Conservation (phyloP, 2,329 filamentous ascomycete genomes). For the Epichloe typhina region DNA sequence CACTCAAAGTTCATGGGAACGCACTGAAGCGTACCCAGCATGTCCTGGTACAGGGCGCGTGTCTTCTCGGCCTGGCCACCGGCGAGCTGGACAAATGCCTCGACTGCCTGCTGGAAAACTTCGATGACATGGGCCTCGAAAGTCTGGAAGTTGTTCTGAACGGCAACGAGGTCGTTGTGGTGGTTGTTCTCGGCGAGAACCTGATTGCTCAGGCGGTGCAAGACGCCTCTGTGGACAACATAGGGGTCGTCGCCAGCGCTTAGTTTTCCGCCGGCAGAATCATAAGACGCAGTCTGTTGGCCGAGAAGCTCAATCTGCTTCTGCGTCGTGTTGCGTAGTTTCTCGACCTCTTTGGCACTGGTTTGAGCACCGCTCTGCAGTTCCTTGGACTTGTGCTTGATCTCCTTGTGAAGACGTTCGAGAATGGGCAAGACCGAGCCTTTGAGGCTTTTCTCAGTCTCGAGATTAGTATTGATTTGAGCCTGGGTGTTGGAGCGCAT, state of each 20-base stretch:
- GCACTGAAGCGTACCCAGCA: slow-evolving; percentile 61
- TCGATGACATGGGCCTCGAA: slow-evolving; percentile 81
- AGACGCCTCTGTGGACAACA: slow-evolving; percentile 65
- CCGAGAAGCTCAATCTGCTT: slow-evolving; percentile 93
- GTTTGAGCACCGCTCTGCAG: slow-evolving; percentile 69
- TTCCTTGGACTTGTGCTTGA: slow-evolving; percentile 94
- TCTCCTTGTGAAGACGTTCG: slow-evolving; percentile 83
- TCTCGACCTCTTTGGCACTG: slow-evolving; percentile 81
- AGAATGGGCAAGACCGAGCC: slow-evolving; percentile 76
- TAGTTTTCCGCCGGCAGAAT: slow-evolving; percentile 60
- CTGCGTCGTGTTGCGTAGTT: slow-evolving; percentile 72
- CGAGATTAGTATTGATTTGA: slow-evolving; percentile 75
- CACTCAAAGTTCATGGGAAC: slow-evolving; percentile 84
- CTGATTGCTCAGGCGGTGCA: slow-evolving; percentile 80
- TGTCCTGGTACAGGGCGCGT: slow-evolving; percentile 70
- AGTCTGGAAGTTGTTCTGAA: slow-evolving; percentile 79
- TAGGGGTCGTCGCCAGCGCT: slow-evolving; percentile 74
- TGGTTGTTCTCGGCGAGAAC: slow-evolving; percentile 93
- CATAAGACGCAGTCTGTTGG: slow-evolving; percentile 68
- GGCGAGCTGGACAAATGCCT: slow-evolving; percentile 70
- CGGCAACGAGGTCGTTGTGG: slow-evolving; percentile 74
- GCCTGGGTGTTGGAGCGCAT: slow-evolving; percentile 86
- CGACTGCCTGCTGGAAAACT: slow-evolving; percentile 70
- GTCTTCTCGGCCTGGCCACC: slow-evolving; percentile 71
- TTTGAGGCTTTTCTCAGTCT: slow-evolving; percentile 86